Conservation (phyloP, 345 rosid species). For the Aquilaria sinensis region DNA sequence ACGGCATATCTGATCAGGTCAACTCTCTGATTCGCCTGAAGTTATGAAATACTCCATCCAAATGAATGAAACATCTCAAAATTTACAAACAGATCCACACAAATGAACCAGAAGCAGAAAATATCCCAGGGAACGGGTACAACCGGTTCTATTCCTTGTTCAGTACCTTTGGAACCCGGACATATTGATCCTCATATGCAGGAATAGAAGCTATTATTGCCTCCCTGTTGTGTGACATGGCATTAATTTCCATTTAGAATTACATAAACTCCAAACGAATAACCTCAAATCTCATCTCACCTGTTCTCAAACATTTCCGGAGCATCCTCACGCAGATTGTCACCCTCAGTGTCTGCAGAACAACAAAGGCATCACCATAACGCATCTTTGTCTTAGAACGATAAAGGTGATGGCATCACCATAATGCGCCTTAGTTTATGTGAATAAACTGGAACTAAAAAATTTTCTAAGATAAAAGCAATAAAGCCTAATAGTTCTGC, state of each 20-base stretch:
- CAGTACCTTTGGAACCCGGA: conserved; percentile 67
- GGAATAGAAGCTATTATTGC: conserved; percentile 53
- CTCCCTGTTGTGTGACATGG: conserved; percentile 34
- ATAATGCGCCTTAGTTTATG: not conserved
- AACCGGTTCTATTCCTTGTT: conserved; percentile 42
- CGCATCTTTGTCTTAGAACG: not conserved
- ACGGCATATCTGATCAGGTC: no score
- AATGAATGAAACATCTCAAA: no score
- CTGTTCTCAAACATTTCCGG: conserved; percentile 60
- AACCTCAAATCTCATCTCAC: conserved; percentile 23
- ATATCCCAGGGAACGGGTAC: no score
- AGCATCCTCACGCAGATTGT: conserved; percentile 58
- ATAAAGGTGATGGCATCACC: not conserved
- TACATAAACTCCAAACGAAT: not conserved
- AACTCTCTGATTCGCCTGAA: no score
- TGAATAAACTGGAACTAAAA: no score
- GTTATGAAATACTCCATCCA: no score
- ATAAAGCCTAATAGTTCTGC: not conserved
- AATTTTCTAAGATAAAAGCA: not conserved
- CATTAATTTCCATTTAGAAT: not conserved
- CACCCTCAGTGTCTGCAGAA: conserved; percentile 56
- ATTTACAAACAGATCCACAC: no score
- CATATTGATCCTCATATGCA: conserved; percentile 56
- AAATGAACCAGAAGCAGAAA: no score
- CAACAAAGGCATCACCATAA: not conserved